A percentile compares a stretch with the other conserved stretches of the same genome.
These are phyloP conservation scores for Metarhizium guizhouense DNA, from an alignment of 2,329 filamentous ascomycete genomes.

Conservation along the genomic window DNA sequence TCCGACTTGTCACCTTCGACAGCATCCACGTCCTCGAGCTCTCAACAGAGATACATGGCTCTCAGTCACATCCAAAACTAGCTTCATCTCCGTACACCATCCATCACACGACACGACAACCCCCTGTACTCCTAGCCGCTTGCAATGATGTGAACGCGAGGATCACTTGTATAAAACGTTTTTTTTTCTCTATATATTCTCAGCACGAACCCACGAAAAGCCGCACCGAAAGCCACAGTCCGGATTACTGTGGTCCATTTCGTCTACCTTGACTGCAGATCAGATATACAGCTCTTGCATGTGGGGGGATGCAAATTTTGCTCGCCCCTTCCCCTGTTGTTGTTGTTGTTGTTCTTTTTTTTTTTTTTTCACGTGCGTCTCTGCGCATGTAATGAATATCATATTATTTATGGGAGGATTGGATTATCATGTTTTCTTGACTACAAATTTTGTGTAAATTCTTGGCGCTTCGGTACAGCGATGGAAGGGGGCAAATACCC, in stretches of 20 bases:
- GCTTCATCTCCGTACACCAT: not conserved
- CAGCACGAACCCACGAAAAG: not conserved
- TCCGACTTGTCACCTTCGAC: conserved; percentile 31
- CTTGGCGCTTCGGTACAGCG: conserved; percentile 3
- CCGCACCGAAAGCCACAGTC: not conserved
- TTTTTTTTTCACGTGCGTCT: not conserved
- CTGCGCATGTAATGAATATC: not conserved
- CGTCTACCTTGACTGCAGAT: not conserved
- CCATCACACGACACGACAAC: not conserved
- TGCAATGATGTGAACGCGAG: not conserved
- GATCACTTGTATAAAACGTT: not conserved
- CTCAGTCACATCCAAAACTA: conserved; percentile 14
- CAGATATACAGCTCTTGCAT: not conserved
- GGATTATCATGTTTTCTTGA: not conserved
- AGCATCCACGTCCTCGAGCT: conserved; percentile 22
- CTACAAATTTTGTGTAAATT: conserved; percentile 2
- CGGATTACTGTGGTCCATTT: not conserved
- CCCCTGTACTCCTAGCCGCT: not conserved
- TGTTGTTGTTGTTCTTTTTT: no score
- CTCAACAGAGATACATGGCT: conserved; percentile 11
- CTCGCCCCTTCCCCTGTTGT: not conserved
- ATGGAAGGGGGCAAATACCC: conserved; percentile 5
- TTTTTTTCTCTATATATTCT: not conserved
- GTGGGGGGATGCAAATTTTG: not conserved
- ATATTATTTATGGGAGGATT: not conserved